A percentile compares a stretch with the other conserved stretches of the same genome.
Conservation (phyloP, 208 protist species). For the Sergeia podlipaevii region DNA sequence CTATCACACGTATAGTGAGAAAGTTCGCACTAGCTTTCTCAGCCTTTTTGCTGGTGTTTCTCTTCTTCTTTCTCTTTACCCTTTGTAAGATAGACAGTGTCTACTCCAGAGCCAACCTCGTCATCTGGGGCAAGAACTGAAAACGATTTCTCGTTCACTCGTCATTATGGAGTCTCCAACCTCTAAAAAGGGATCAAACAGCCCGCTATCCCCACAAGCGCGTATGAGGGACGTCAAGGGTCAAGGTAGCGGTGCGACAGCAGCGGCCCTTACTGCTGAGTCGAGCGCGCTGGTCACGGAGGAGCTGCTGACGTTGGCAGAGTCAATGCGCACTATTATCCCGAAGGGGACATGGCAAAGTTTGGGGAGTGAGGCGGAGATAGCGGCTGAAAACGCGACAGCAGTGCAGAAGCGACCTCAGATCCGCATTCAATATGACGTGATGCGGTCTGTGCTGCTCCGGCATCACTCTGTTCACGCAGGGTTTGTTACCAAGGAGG, state of each 20-base stretch:
- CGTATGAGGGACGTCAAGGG: too few species aligned
- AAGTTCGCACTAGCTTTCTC: too few species aligned
- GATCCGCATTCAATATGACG: constrained; percentile 70
- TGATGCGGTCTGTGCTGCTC: constrained; percentile 55
- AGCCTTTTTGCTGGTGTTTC: too few species aligned
- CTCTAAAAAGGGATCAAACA: too few species aligned
- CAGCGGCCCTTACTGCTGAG: background rate
- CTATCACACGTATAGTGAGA: too few species aligned
- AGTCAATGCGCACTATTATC: constrained; percentile 51
- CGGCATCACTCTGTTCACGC: constrained; percentile 31
- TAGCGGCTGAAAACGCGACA: constrained; percentile 43
- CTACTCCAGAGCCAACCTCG: too few species aligned
- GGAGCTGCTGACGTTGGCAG: constrained; percentile 49
- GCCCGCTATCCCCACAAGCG: too few species aligned
- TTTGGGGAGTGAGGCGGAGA: constrained; percentile 81
- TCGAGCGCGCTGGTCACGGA: constrained; percentile 37
- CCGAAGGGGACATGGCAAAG: constrained; percentile 72
- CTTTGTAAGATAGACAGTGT: too few species aligned
- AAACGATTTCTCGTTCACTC: too few species aligned
- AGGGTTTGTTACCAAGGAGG: constrained; percentile 74
- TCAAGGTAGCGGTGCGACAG: background rate
- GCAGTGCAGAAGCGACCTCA: constrained; percentile 45
- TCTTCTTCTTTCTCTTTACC: too few species aligned
- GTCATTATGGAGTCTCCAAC: too few species aligned
- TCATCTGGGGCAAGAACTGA: too few species aligned